Base-by-base conservation (phyloP, 306 rosid genomes). In the Vigna nakashimae region DNA sequence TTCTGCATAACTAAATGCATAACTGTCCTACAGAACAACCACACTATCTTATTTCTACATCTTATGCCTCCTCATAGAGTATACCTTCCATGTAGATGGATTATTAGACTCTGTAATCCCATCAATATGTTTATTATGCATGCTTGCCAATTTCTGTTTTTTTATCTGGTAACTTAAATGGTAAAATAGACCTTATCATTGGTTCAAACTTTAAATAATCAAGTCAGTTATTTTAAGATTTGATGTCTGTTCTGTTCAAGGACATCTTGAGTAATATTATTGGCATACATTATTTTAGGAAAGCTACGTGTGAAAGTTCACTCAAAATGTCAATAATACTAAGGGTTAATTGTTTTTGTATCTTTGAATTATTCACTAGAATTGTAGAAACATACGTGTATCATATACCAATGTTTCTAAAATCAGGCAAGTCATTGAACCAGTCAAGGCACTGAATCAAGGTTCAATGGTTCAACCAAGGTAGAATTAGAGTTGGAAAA, bases 161-260 rank as follows among this genome's bases (percentile, higher is more conserved):
- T 50, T 38, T 17, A 16, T 40, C 52, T 63, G 28, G 12, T 74
- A 38, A 24, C 26, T 67, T 67, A 36, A 26, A 80, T 60, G 49
- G 64, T 15, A 36, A 68, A 36, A 59, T 34, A 36, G 57, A 48
- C 63, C 59, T 64, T 65, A 28, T 80, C 13, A 28, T 13, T 62
- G 28, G 49, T 20, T 73, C 18, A 66, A 9, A 57, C 62, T 14
- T 30, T 28, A 13, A 12, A 59, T 59, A 63, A 74, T 65, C 2
- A 14, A 43, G 26, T 48, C 42, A 55, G 28, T 67, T 48, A 28
- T 55, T 40, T 64, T 72, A 36, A 60, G 56, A 36, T 16, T 67
- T 68, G 51, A 67, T 22, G 65, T 24, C 28, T 24, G 28, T 24
- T 73, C 48, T 81, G 40, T 16, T 38, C 30, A 13, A 59, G 42